These are phyloP conservation scores for Quercus variabilis DNA, from an alignment of 306 rosid species.

Conservation along the genomic window DNA sequence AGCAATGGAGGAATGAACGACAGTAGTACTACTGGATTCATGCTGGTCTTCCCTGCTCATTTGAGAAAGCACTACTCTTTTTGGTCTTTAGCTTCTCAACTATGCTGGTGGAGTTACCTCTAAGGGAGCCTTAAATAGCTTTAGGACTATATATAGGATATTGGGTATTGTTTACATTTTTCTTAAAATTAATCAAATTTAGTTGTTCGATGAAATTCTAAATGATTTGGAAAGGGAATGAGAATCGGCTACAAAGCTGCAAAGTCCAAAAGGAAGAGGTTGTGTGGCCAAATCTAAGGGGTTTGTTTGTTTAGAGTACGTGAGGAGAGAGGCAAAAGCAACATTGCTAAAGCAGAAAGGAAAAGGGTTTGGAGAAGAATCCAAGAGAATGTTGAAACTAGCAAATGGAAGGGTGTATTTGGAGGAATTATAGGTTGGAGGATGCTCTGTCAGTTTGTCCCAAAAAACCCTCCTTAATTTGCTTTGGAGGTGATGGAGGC, in stretches of 20 bases:
- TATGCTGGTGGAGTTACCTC: constrained; percentile 4
- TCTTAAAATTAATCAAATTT: background rate
- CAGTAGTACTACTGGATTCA: constrained; percentile 12
- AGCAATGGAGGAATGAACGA: constrained; percentile 67
- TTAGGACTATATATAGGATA: constrained; percentile 30
- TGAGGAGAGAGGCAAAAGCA: constrained; percentile 46
- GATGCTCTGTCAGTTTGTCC: constrained; percentile 57
- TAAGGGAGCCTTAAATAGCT: constrained; percentile 13
- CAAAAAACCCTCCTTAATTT: constrained; percentile 23
- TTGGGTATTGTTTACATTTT: constrained; percentile 36
- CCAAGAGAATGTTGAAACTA: constrained; percentile 77
- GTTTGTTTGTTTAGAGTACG: constrained; percentile 25
- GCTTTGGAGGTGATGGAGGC: constrained; percentile 35
- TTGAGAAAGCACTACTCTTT: background rate
- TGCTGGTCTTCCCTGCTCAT: constrained; percentile 55
- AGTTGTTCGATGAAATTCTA: constrained; percentile 40
- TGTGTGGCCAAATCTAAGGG: constrained; percentile 59
- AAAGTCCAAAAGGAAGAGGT: constrained; percentile 72
- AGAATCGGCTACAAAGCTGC: constrained; percentile 60
- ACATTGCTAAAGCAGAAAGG: constrained; percentile 37
- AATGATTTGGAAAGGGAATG: constrained; percentile 41
- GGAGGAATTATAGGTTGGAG: constrained; percentile 69
- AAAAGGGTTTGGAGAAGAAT: constrained; percentile 40
- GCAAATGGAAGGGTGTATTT: constrained; percentile 79
- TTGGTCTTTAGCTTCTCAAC: background rate